Evolutionary conservation across 768 basidiomycete genomes (phyloP).

Genomic region (Termitomyces sp.): DNA sequence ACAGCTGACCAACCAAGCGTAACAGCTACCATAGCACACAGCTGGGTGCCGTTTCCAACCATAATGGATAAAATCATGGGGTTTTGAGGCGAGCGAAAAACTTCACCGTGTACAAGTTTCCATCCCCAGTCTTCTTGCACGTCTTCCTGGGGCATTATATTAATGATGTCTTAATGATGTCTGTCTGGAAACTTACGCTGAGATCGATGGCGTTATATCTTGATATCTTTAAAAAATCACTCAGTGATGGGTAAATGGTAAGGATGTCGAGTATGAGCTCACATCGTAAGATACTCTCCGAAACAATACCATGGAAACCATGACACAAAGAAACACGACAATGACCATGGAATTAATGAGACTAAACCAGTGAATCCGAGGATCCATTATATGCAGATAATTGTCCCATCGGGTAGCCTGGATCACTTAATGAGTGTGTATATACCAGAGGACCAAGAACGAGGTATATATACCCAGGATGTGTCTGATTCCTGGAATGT

Average conservation of each 20-base stretch:
- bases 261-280: constrained; percentile 17
- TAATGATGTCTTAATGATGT: background rate
- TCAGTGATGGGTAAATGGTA: background rate
- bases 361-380: constrained; percentile 95
- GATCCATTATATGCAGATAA: constrained; percentile 91
- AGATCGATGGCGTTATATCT: constrained; percentile 95
- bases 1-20: constrained; percentile 58
- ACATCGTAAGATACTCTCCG: constrained; percentile 89
- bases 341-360: constrained; percentile 91
- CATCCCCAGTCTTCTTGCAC: constrained; percentile 98
- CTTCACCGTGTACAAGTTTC: constrained; percentile 96
- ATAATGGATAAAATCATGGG: constrained; percentile 78
- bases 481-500: constrained; percentile 71
- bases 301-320: constrained; percentile 90
- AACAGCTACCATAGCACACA: constrained; percentile 81
- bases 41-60: constrained; percentile 87
- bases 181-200: constrained; percentile 44
- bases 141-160: constrained; percentile 57
- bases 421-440: background rate
- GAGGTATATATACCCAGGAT: constrained; percentile 54
- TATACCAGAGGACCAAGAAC: background rate
- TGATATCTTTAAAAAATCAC: constrained; percentile 52
- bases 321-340: constrained; percentile 82
- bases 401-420: constrained; percentile 96
- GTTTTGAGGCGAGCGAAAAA: constrained; percentile 79